A percentile compares a stretch with the other conserved stretches of the same genome.
Conservation (phyloP, 1,284 basidiomycete genomes). For the Trametes hirsuta region DNA sequence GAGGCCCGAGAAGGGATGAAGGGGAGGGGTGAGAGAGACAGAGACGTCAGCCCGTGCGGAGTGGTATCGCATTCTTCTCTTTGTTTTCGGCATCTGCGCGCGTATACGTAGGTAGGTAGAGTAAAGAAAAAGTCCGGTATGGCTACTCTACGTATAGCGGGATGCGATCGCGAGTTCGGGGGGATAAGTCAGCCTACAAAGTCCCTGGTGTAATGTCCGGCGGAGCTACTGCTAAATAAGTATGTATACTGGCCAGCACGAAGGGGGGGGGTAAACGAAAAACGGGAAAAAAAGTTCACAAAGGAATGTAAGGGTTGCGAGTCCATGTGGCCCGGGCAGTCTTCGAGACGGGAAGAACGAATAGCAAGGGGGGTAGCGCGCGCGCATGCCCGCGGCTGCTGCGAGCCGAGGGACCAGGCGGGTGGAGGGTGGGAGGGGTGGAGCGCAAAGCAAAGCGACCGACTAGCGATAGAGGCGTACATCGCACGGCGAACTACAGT, state of each 20-base stretch:
- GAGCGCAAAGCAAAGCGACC: conserved; percentile 4
- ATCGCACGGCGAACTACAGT: conserved; percentile 23
- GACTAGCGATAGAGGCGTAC: conserved; percentile 23
- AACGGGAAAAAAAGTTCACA: not conserved
- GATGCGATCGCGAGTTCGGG: not conserved
- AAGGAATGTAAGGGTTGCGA: conserved; percentile 4
- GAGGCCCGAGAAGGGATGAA: not conserved
- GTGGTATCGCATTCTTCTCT: conserved; percentile 6
- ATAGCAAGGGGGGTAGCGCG: not conserved
- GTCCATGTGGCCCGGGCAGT: conserved; percentile 9
- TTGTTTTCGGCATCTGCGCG: not conserved
- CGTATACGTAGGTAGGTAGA: conserved; percentile 7
- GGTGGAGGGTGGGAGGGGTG: not conserved
- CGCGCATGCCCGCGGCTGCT: not conserved
- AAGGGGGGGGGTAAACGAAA: not conserved
- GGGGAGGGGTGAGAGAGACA: not conserved
- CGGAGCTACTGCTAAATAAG: not conserved
- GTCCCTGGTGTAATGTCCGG: conserved; percentile 12
- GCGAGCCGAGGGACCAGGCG: conserved; percentile 6
- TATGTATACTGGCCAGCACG: conserved; percentile 9
- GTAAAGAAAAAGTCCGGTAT: not conserved
- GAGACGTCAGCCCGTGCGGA: too few species aligned
- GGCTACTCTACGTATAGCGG: conserved; percentile 2
- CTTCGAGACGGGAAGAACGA: conserved; percentile 9
- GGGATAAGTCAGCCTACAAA: conserved; percentile 13